A percentile compares a stretch with the other conserved stretches of the same genome.
Conservation (phyloP, 2,329 filamentous ascomycete species). For the Huntiella decipiens region DNA sequence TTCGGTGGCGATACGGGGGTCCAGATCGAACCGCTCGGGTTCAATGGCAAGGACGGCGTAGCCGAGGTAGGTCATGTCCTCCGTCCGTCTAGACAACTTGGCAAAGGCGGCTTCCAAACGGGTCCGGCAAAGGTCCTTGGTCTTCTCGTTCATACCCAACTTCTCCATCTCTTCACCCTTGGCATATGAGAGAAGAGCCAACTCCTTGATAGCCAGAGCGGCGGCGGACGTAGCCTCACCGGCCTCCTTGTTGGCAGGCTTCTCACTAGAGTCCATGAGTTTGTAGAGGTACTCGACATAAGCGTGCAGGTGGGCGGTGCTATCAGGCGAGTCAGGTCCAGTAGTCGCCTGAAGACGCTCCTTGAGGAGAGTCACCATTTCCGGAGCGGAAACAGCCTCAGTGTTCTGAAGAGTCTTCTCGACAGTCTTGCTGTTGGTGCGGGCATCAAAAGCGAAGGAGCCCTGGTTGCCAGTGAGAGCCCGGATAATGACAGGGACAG, state of each 20-base stretch:
- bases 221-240: slow-evolving; percentile 16
- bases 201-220: slow-evolving; percentile 28
- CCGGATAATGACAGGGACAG: slow-evolving; percentile 41
- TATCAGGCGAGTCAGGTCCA: slow-evolving; percentile 5
- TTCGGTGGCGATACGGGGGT: slow-evolving; percentile 33
- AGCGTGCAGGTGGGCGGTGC: slow-evolving; percentile 21
- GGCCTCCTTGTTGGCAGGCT: slow-evolving; percentile 19
- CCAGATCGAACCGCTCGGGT: slow-evolving; percentile 31
- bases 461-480: slow-evolving; percentile 53
- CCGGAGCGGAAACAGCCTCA: slow-evolving; percentile 34
- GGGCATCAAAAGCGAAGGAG: slow-evolving; percentile 63
- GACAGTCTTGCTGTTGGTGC: slow-evolving; percentile 70
- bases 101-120: slow-evolving; percentile 39
- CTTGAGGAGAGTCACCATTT: slow-evolving; percentile 29
- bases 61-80: slow-evolving; percentile 34
- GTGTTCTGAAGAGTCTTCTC: slow-evolving; percentile 51
- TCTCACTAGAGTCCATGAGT: slow-evolving; percentile 23
- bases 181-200: slow-evolving; percentile 38
- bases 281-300: slow-evolving; percentile 37
- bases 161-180: slow-evolving; percentile 23
- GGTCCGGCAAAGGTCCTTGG: slow-evolving; percentile 34
- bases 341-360: slow-evolving; percentile 20
- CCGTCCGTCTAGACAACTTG: slow-evolving; percentile 33
- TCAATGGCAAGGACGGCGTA: slow-evolving; percentile 35
- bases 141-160: slow-evolving; percentile 29